phyloP scores from a whole-genome alignment of 2,329 filamentous ascomycete genomes.

The Botrytis sinoallii region DNA sequence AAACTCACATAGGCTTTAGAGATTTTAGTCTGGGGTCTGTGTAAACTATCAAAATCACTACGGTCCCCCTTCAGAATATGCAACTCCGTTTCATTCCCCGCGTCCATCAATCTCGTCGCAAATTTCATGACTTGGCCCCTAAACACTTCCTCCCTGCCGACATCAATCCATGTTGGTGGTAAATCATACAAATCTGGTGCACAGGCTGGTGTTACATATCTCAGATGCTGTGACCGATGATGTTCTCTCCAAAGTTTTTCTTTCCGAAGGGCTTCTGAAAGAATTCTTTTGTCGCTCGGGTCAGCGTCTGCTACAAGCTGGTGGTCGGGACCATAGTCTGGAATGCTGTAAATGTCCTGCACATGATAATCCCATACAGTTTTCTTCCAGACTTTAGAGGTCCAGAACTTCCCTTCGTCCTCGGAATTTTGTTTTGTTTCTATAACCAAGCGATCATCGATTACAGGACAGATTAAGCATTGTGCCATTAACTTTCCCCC shows the following conservation, averaged over 20 bases:
- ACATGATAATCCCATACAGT: slow-evolving; percentile 38
- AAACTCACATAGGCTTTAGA: too few relatives aligned
- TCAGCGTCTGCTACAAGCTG: background rate
- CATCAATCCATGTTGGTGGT: slow-evolving; percentile 40
- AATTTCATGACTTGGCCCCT: slow-evolving; percentile 40
- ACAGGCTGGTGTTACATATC: slow-evolving; percentile 38
- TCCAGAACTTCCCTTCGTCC: slow-evolving; percentile 35
- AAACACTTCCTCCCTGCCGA: slow-evolving; percentile 38
- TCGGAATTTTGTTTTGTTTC: slow-evolving; percentile 35
- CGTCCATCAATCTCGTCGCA: slow-evolving; percentile 38
- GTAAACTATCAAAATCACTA: background rate
- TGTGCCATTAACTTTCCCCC: slow-evolving; percentile 40
- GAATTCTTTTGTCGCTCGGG: background rate
- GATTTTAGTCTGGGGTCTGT: slow-evolving; percentile 2
- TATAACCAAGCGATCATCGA: slow-evolving; percentile 42
- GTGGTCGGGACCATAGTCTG: background rate
- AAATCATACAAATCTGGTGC: slow-evolving; percentile 35
- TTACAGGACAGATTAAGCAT: slow-evolving; percentile 43
- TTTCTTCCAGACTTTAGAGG: slow-evolving; percentile 32
- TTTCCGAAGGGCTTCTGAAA: slow-evolving; percentile 15
- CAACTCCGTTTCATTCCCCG: slow-evolving; percentile 38
- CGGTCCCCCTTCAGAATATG: slow-evolving; percentile 39
- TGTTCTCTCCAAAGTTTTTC: slow-evolving; percentile 28
- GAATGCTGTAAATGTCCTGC: slow-evolving; percentile 20
- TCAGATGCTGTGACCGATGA: slow-evolving; percentile 27